Conservation (phyloP, 164 flowering plant genomes). For the Vitis riparia region DNA sequence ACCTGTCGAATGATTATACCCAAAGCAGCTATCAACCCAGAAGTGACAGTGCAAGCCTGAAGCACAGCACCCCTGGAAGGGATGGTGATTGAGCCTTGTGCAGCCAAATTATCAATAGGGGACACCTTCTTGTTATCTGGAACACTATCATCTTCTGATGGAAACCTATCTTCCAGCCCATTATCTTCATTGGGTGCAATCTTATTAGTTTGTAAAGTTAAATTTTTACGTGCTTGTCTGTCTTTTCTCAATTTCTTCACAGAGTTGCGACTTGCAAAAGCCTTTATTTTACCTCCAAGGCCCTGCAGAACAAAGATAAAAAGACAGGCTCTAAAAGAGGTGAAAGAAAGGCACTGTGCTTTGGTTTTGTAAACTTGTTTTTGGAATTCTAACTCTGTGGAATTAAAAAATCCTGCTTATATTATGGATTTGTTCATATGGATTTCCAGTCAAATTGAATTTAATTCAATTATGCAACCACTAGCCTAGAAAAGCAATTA, state of each 20-base stretch:
- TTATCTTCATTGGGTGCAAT: conserved; percentile 16
- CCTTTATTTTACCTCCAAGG: conserved; percentile 22
- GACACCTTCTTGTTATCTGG: conserved; percentile 15
- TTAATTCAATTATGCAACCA: too few relatives aligned
- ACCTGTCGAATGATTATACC: conserved; percentile 78
- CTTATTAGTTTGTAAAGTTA: conserved; percentile 12
- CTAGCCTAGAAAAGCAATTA: too few relatives aligned
- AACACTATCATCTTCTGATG: conserved; percentile 17
- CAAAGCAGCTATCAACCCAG: conserved; percentile 57
- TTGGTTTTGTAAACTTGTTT: background rate
- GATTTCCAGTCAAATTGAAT: too few relatives aligned
- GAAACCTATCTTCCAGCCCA: conserved; percentile 10
- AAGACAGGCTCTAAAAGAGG: background rate
- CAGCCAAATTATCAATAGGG: conserved; percentile 19
- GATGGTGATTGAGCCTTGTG: conserved; percentile 9
- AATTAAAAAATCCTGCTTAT: too few relatives aligned
- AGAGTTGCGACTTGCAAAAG: conserved; percentile 43
- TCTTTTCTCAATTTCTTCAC: conserved; percentile 35
- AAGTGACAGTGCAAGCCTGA: conserved; percentile 72
- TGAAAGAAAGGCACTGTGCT: too few relatives aligned
- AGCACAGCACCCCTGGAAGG: conserved; percentile 65
- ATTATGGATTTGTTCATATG: too few relatives aligned
- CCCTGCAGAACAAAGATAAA: conserved; percentile 28
- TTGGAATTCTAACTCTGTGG: background rate
- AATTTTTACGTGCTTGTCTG: conserved; percentile 18